These are phyloP conservation scores for Akanthomyces lecanii DNA, from an alignment of 2,329 filamentous ascomycete species.

Conservation along the genomic window DNA sequence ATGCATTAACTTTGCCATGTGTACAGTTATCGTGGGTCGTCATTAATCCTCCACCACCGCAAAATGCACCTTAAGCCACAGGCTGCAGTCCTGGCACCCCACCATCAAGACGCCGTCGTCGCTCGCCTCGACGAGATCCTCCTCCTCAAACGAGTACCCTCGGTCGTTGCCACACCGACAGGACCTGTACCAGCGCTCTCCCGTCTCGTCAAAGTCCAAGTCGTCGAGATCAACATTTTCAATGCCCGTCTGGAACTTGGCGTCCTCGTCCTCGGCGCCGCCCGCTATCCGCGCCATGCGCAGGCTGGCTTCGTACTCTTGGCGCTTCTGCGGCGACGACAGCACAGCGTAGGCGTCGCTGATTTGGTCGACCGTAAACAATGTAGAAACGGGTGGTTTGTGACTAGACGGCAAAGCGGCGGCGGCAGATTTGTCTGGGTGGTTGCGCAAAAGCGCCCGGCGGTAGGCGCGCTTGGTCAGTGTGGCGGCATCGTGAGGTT, in stretches of 20 bases:
- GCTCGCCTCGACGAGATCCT: constrained; percentile 54
- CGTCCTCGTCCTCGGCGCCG: constrained; percentile 21
- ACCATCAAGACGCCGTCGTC: constrained; percentile 59
- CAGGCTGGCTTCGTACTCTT: constrained; percentile 51
- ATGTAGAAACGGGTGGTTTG: background rate
- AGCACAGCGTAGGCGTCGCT: constrained; percentile 55
- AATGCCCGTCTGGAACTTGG: constrained; percentile 52
- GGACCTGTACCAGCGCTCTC: constrained; percentile 48
- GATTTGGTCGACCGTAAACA: constrained; percentile 60
- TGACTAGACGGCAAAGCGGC: background rate
- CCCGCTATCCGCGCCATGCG: constrained; percentile 29
- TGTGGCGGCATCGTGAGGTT: constrained; percentile 35
- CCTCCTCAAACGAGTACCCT: constrained; percentile 56
- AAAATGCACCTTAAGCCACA: constrained; percentile 63
- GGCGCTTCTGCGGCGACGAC: constrained; percentile 44
- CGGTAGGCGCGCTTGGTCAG: constrained; percentile 61
- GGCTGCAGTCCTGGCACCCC: constrained; percentile 61
- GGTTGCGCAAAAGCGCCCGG: constrained; percentile 59
- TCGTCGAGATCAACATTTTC: constrained; percentile 65
- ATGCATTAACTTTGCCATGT: background rate
- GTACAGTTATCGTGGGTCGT: constrained; percentile 18
- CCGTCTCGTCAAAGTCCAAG: constrained; percentile 47
- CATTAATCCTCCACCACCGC: constrained; percentile 44
- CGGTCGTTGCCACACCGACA: constrained; percentile 62
- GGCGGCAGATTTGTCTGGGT: constrained; percentile 54